Base-by-base conservation (phyloP, 768 basidiomycete species). In the Grammothele lineata region DNA sequence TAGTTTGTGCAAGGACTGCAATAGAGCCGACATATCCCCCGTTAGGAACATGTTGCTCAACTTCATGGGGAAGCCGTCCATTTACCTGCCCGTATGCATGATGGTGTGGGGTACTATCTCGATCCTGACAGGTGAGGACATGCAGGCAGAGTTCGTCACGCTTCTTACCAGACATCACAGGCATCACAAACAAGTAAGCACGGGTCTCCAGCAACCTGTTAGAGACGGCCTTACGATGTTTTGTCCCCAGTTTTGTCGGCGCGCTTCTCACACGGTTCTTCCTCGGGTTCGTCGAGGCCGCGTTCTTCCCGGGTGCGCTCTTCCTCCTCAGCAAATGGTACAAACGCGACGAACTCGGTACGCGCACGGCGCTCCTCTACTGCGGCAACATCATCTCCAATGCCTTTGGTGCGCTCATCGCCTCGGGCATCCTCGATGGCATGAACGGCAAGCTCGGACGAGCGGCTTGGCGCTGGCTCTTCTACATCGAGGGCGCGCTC, bases 301-400 rank as follows among this genome's bases (percentile, higher is more conserved):
- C 81, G 2, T 86, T 85, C 63, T 83, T 81, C 56, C 85, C 84
- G 43, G 84, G 82, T 18, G 77, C 82, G 21, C 65, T 87, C 41
- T 80, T 79, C 57, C 66, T 82, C 3, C 65, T 83, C 22, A 80
- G 79, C 1, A 80, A 78, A 59, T 81, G 86, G 88, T 90, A 90
- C 69, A 86, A 73, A 50, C 76, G 77, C 37, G 71, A 70, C 36
- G 88, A 91, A 57, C 69, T 91, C 23, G 87, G 84, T 26, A 69
- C 78, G 41, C 72, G 86, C 43, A 85, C 76, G 7, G 83, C 87
- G 3, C 60, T 85, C 42, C 70, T 90, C 22, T 78, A 76, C 42
- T 87, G 85, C 52, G 89, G 89, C 17, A 81, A 76, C 56, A 71
- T 91, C 38, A 80, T 90, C 45, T 81, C 79, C 47, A 92, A 90